Conservation (phyloP, 495 filamentous ascomycete genomes). For the Hypoxylon trugodes region DNA sequence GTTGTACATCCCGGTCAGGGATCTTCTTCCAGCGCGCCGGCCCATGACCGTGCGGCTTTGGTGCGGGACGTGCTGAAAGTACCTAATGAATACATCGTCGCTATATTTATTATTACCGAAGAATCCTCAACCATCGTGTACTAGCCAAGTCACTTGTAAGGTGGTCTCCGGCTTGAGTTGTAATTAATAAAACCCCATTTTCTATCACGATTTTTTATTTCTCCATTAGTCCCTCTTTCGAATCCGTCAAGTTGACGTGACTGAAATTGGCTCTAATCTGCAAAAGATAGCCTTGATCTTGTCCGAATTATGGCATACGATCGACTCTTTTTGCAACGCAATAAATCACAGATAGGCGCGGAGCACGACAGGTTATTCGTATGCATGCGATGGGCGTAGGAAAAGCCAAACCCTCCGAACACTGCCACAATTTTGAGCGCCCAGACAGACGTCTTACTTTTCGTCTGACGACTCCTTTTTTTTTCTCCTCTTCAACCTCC, state of each 20-base stretch:
- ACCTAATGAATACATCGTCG: slow-evolving; percentile 25
- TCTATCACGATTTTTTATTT: slow-evolving; percentile 9
- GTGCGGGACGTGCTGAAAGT: slow-evolving; percentile 21
- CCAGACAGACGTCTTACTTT: slow-evolving; percentile 3
- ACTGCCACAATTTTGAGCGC: slow-evolving; percentile 21
- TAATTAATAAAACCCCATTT: slow-evolving; percentile 10
- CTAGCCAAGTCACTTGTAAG: slow-evolving; percentile 18
- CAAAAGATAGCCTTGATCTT: slow-evolving; percentile 8
- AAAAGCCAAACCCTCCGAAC: slow-evolving; percentile 18
- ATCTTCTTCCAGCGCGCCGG: slow-evolving; percentile 37
- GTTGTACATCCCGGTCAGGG: slow-evolving; percentile 29
- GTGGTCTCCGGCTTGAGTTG: slow-evolving; percentile 24
- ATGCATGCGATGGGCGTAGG: slow-evolving; percentile 7
- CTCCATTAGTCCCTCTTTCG: slow-evolving; percentile 7
- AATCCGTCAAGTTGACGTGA: slow-evolving; percentile 13
- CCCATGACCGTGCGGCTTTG: slow-evolving; percentile 34
- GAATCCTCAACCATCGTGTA: slow-evolving; percentile 10
- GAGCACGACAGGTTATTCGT: slow-evolving; percentile 30
- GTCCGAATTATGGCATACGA: slow-evolving; percentile 20
- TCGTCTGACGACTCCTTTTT: slow-evolving; percentile 21
- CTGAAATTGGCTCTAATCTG: slow-evolving; percentile 20
- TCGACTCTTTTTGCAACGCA: slow-evolving; percentile 20
- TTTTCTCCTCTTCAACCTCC: not conserved
- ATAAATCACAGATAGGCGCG: slow-evolving; percentile 33
- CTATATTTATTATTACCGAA: not conserved